These are phyloP conservation scores for Schizosaccharomyces versatilis DNA, from an alignment of 1,139 yeast species.

Conservation along the genomic window DNA sequence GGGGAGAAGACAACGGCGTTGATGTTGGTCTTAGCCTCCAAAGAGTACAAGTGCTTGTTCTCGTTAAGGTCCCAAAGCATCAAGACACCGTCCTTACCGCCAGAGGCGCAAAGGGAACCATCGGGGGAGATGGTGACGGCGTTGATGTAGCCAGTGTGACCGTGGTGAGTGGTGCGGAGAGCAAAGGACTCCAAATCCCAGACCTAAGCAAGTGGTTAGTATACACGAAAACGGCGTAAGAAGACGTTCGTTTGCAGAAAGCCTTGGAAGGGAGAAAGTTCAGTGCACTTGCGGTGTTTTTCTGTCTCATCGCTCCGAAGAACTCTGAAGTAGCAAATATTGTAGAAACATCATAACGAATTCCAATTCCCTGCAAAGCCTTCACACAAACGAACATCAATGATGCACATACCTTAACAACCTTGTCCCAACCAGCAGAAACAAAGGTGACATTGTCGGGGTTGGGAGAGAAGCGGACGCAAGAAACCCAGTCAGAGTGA, in stretches of 20 bases:
- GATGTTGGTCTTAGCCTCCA: slow-evolving; percentile 89
- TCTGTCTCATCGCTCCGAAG: slow-evolving; percentile 73
- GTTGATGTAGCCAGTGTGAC: slow-evolving; percentile 98
- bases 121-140: slow-evolving; percentile 97
- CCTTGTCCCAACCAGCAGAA: slow-evolving; percentile 98
- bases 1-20: slow-evolving; percentile 99
- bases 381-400: slow-evolving; percentile 9
- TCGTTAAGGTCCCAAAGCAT: slow-evolving; percentile 95
- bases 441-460: slow-evolving; percentile 40
- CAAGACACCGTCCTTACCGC: slow-evolving; percentile 98
- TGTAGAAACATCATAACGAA: slow-evolving; percentile 17
- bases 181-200: slow-evolving; percentile 83
- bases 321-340: slow-evolving; percentile 99
- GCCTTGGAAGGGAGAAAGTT: not conserved
- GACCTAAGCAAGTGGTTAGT: slow-evolving; percentile 30
- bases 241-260: not conserved
- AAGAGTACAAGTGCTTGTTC: slow-evolving; percentile 78
- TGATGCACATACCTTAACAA: slow-evolving; percentile 77
- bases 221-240: not conserved
- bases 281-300: slow-evolving; percentile 26
- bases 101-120: slow-evolving; percentile 97
- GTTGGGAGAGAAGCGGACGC: slow-evolving; percentile 89
- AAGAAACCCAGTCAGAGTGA: slow-evolving; percentile 98
- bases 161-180: slow-evolving; percentile 88
- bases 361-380: slow-evolving; percentile 8